Percentiles rank a stretch among this genome's conserved stretches.
Evolutionary conservation across 305 asterid species (phyloP).

Genomic region (Plantago coronopus): DNA sequence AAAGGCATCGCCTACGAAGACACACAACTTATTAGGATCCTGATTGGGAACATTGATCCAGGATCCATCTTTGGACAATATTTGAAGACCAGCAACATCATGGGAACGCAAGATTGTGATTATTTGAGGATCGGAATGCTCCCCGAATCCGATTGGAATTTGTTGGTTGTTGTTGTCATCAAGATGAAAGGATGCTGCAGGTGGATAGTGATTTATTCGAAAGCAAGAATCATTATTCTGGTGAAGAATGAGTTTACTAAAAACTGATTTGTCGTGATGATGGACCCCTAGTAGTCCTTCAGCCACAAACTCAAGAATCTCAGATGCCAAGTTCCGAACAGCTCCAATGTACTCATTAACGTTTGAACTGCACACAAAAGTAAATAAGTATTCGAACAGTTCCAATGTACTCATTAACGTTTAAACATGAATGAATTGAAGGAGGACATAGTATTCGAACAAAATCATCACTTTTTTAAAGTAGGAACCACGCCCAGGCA

Average conservation of each 20-base stretch:
- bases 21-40: slow-evolving; percentile 41
- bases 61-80: slow-evolving; percentile 34
- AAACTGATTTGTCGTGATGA: slow-evolving; percentile 27
- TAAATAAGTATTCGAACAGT: slow-evolving; percentile 33
- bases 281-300: slow-evolving; percentile 41
- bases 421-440: slow-evolving; percentile 23
- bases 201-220: slow-evolving; percentile 61
- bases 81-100: slow-evolving; percentile 65
- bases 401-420: slow-evolving; percentile 44
- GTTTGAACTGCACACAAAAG: slow-evolving; percentile 30
- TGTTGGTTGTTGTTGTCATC: slow-evolving; percentile 2
- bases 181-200: no score
- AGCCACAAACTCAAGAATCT: slow-evolving; percentile 56
- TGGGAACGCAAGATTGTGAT: slow-evolving; percentile 58
- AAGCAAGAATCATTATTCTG: slow-evolving; percentile 58
- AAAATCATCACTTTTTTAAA: no score
- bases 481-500: no score
- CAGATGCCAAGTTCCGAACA: slow-evolving; percentile 48
- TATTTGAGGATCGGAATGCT: slow-evolving; percentile 73
- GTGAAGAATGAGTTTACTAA: slow-evolving; percentile 47
- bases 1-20: slow-evolving; percentile 57
- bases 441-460: no score
- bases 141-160: slow-evolving; percentile 56
- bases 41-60: slow-evolving; percentile 62
- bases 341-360: slow-evolving; percentile 49